These are phyloP conservation scores for Maudiozyma pseudohumilis DNA, from an alignment of 805 yeast species.

Conservation along the genomic window DNA sequence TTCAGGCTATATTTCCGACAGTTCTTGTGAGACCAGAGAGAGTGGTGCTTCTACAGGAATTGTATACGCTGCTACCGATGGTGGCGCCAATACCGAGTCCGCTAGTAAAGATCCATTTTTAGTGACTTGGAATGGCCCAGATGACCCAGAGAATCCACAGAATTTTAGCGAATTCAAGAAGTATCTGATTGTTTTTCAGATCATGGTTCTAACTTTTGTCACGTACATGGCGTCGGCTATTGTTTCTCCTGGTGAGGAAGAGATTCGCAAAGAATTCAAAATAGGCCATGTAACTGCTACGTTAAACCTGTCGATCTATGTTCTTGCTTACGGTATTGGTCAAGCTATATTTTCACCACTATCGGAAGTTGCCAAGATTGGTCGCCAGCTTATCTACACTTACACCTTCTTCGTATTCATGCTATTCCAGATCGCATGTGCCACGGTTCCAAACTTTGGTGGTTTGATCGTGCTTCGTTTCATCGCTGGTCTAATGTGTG, in stretches of 20 bases:
- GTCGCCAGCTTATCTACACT: conserved; percentile 43
- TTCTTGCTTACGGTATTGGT: conserved; percentile 52
- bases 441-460: conserved; percentile 40
- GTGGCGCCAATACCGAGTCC: not conserved
- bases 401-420: conserved; percentile 37
- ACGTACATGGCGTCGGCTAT: conserved; percentile 49
- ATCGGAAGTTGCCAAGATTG: conserved; percentile 44
- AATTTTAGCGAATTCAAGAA: conserved; percentile 43
- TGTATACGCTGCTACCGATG: not conserved
- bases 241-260: conserved; percentile 40
- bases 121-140: conserved; percentile 19
- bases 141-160: conserved; percentile 47
- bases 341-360: conserved; percentile 50
- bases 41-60: not conserved
- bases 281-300: conserved; percentile 37
- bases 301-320: conserved; percentile 44
- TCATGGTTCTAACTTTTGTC: conserved; percentile 37
- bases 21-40: not conserved
- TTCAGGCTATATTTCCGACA: too few relatives aligned
- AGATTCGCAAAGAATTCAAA: conserved; percentile 35
- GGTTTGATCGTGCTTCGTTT: conserved; percentile 42
- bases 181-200: conserved; percentile 28
- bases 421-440: conserved; percentile 47
- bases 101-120: conserved; percentile 18
- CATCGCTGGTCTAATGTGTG: conserved; percentile 43